phyloP scores from a whole-genome alignment of 2,329 filamentous ascomycete genomes.

The Thelonectria rubi region DNA sequence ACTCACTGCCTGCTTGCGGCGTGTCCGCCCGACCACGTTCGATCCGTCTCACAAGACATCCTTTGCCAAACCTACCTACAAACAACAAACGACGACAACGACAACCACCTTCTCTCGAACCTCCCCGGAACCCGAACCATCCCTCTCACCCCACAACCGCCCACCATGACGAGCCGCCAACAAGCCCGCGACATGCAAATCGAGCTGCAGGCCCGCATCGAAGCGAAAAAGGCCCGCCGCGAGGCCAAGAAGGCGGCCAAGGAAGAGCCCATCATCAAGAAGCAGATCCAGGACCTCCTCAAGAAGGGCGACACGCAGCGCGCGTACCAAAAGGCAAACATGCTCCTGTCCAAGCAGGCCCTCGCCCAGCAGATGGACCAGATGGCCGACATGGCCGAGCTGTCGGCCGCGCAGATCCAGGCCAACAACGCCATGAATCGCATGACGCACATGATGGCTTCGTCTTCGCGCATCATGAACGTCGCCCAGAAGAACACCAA shows the following conservation, averaged over 20 bases:
- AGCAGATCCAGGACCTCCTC: slow-evolving; percentile 70
- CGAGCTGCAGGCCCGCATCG: slow-evolving; percentile 71
- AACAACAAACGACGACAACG: too few species aligned
- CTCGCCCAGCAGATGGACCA: slow-evolving; percentile 71
- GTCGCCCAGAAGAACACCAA: slow-evolving; percentile 67
- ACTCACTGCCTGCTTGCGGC: slow-evolving; percentile 6
- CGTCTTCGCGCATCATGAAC: slow-evolving; percentile 66
- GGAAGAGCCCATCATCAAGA: slow-evolving; percentile 68
- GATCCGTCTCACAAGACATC: slow-evolving; percentile 40
- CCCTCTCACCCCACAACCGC: not conserved
- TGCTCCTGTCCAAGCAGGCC: slow-evolving; percentile 69
- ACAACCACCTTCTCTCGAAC: not conserved
- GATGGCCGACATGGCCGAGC: slow-evolving; percentile 71
- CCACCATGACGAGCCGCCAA: slow-evolving; percentile 66
- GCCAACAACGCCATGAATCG: slow-evolving; percentile 72
- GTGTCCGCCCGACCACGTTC: slow-evolving; percentile 8
- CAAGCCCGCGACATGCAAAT: slow-evolving; percentile 68
- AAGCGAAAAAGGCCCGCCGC: slow-evolving; percentile 69
- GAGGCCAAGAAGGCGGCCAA: slow-evolving; percentile 69
- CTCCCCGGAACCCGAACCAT: not conserved
- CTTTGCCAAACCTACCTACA: too few species aligned
- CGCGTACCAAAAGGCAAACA: slow-evolving; percentile 70
- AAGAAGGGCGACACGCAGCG: slow-evolving; percentile 71
- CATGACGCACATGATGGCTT: slow-evolving; percentile 71
- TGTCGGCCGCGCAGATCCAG: slow-evolving; percentile 68